These are phyloP conservation scores for Berberis thunbergii DNA, from an alignment of 164 flowering plant species.

Conservation along the genomic window DNA sequence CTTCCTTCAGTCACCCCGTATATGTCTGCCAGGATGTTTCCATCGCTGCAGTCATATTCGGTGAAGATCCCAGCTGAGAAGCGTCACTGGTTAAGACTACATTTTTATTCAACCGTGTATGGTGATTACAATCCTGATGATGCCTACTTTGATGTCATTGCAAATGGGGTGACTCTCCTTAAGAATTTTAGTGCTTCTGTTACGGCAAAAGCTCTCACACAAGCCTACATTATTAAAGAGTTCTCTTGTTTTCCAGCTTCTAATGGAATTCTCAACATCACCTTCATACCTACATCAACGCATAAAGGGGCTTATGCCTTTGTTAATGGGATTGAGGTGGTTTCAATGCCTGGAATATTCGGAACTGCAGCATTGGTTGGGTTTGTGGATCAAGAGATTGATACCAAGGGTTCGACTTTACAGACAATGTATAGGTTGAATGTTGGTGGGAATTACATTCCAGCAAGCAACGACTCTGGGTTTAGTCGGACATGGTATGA, in stretches of 20 bases:
- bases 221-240: slow-evolving; percentile 56
- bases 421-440: slow-evolving; percentile 66
- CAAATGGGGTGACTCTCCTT: slow-evolving; percentile 38
- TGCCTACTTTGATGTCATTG: slow-evolving; percentile 41
- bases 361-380: slow-evolving; percentile 43
- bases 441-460: slow-evolving; percentile 67
- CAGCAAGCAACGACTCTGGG: slow-evolving; percentile 53
- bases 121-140: slow-evolving; percentile 21
- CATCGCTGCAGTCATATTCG: slow-evolving; percentile 17
- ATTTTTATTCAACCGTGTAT: slow-evolving; percentile 70
- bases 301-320: slow-evolving; percentile 46
- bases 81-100: slow-evolving; percentile 43
- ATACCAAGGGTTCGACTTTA: slow-evolving; percentile 15
- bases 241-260: slow-evolving; percentile 27
- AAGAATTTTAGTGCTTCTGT: slow-evolving; percentile 67
- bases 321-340: slow-evolving; percentile 71
- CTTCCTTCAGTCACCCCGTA: slow-evolving; percentile 50
- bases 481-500: slow-evolving; percentile 63
- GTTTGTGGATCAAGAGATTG: slow-evolving; percentile 21
- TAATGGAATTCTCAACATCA: slow-evolving; percentile 22
- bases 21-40: slow-evolving; percentile 56
- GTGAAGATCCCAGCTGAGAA: slow-evolving; percentile 22
- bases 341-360: slow-evolving; percentile 43
- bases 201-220: slow-evolving; percentile 63
- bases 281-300: slow-evolving; percentile 40